Evolutionary conservation across 768 basidiomycete genomes (phyloP).

Genomic region (Candolleomyces efflorescens): DNA sequence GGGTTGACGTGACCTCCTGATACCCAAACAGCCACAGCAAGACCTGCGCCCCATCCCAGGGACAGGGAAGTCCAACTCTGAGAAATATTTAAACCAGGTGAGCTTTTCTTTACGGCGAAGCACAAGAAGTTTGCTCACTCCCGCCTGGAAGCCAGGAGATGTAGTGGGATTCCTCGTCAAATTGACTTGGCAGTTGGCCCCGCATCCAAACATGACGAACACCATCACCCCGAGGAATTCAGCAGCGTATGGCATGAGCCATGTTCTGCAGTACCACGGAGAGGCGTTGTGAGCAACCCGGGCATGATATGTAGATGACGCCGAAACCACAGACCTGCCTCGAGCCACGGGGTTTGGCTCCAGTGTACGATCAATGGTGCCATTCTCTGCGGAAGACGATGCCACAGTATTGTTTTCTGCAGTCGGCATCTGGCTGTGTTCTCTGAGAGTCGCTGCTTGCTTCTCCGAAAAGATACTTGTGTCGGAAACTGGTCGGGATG

Average conservation of each 20-base stretch:
- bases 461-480: too few relatives aligned
- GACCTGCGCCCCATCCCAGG: slow-evolving; percentile 41
- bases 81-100: neutral
- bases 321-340: too few relatives aligned
- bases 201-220: slow-evolving; percentile 49
- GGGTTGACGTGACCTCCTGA: slow-evolving; percentile 69
- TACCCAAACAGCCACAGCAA: slow-evolving; percentile 57
- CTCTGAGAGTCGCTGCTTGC: too few relatives aligned
- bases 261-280: too few relatives aligned
- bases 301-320: too few relatives aligned
- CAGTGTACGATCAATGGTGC: too few relatives aligned
- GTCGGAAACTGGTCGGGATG: too few relatives aligned
- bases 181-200: slow-evolving; percentile 47
- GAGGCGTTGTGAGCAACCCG: too few relatives aligned
- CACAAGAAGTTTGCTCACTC: slow-evolving; percentile 33
- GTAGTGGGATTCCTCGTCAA: slow-evolving; percentile 37
- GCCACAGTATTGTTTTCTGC: too few relatives aligned
- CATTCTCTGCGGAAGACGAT: too few relatives aligned
- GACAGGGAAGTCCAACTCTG: slow-evolving; percentile 29
- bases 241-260: slow-evolving; percentile 23
- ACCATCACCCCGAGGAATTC: slow-evolving; percentile 55
- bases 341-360: too few relatives aligned
- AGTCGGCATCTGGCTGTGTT: too few relatives aligned
- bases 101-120: neutral
- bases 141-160: slow-evolving; percentile 28